Base-by-base conservation (phyloP, 768 basidiomycete species). In the Boletus rufocinnamomeus region DNA sequence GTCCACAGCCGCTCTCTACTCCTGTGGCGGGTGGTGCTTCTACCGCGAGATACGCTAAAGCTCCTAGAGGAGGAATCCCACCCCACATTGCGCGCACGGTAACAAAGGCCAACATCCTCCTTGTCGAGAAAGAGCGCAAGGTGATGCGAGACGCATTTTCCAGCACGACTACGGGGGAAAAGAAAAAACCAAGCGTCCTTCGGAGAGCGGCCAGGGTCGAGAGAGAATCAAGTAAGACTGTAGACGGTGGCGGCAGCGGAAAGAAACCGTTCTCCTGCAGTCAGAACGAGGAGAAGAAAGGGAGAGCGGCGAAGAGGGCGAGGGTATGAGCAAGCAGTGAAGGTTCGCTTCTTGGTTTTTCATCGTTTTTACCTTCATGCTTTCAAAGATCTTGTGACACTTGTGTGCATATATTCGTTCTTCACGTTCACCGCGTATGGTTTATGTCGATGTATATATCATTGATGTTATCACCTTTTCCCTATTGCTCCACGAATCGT, bases 261-360 rank as follows among this genome's bases (percentile, higher is more conserved):
- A 60, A 62, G 59, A 50, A 78, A 76, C 54, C 81, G 79, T 64
- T 78, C 82, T 45, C 89, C 86, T 63, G 86, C 91, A 75, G 89
- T 85, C 51, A 88, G 94, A 86, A 85, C 85, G n/a, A 84, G 85
- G 25, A 79, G 79, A 52, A 95, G 93, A 77, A 50, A 28, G 41
- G 48, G 28, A 63, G 63, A 10, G 46, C 37, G 30, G 11, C 40
- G n/a, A 72, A 67, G 63, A 65, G 56, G 54, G 53, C 35, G 35
- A 60, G 45, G 30, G 19, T 59, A 25, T 69, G 40, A 63, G 25
- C 51, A 25, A 25, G 21, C 2, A 19, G 38, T 25, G 37, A 21
- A 50, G 38, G n/a, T 51, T 44, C 21, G 27, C 10, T 11, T 47
- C 10, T 5, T 37, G 30, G 23, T 35, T 45, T 50, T 57, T 44